Evolutionary conservation across 1,284 basidiomycete genomes (phyloP).

Genomic region (Marasmius fiardii): DNA sequence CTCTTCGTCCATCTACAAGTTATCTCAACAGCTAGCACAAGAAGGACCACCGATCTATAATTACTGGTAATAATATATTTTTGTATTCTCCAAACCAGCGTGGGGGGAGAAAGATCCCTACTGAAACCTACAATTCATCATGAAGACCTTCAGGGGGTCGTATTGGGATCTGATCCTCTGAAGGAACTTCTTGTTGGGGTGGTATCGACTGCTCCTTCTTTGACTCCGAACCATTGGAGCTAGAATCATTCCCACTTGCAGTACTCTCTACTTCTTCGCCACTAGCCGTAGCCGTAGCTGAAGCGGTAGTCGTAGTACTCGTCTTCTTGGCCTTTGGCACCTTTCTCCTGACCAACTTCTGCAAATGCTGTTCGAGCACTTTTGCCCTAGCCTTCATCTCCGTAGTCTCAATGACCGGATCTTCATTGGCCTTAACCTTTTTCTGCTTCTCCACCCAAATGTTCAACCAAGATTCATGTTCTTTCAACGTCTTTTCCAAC

Average conservation of each 20-base stretch:
- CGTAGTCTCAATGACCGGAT: conserved; percentile 77
- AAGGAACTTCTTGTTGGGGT: conserved; percentile 6
- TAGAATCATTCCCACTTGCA: background rate
- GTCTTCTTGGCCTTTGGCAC: conserved; percentile 53
- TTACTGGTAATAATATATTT: too few species aligned
- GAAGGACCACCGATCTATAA: too few species aligned
- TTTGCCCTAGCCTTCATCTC: conserved; percentile 84
- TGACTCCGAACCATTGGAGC: background rate
- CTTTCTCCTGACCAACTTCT: conserved; percentile 65
- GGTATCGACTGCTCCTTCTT: conserved; percentile 5
- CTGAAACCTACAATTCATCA: conserved; percentile 11
- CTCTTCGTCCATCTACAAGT: too few species aligned
- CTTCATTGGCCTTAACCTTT: conserved; percentile 64
- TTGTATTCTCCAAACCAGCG: too few species aligned
- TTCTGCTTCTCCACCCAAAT: conserved; percentile 81
- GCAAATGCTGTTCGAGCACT: conserved; percentile 72
- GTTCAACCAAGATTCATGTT: conserved; percentile 79
- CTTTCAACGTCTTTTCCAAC: conserved; percentile 71
- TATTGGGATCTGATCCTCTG: conserved; percentile 13
- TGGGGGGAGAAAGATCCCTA: too few species aligned
- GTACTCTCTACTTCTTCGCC: background rate
- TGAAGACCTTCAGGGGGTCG: conserved; percentile 6
- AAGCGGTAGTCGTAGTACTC: conserved; percentile 31
- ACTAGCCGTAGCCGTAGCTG: conserved; percentile 7
- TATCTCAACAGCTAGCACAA: too few species aligned